Evolutionary conservation across 805 yeast species (phyloP).

Genomic region (Yarrowia sp.): DNA sequence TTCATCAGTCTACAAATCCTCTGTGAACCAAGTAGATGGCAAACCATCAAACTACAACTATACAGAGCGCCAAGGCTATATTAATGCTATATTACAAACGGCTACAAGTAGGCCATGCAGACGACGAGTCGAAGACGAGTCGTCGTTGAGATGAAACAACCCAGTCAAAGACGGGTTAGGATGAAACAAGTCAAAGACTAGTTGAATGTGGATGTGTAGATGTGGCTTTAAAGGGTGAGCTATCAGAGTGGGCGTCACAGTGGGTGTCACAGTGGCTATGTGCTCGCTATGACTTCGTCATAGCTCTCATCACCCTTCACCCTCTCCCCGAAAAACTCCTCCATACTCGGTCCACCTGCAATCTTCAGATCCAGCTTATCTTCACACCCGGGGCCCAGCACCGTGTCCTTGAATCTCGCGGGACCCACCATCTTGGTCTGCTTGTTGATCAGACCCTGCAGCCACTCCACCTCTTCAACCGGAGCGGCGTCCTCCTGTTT

Average conservation of each 20-base stretch:
- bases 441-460: slow-evolving; percentile 36
- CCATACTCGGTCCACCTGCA: slow-evolving; percentile 30
- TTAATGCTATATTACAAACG: slow-evolving; percentile 10
- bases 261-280: too few species aligned
- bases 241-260: too few species aligned
- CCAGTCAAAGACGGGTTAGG: too few species aligned
- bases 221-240: too few species aligned
- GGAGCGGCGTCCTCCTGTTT: slow-evolving; percentile 22
- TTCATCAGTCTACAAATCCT: too few species aligned
- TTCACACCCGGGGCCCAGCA: slow-evolving; percentile 30
- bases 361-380: slow-evolving; percentile 25
- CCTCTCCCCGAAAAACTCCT: slow-evolving; percentile 21
- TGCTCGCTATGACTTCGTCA: too few species aligned
- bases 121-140: too few species aligned
- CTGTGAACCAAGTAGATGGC: too few species aligned
- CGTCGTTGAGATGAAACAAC: too few species aligned
- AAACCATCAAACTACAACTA: too few species aligned
- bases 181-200: too few species aligned
- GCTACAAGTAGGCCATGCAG: neutral
- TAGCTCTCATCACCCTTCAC: neutral
- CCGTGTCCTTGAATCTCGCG: slow-evolving; percentile 38
- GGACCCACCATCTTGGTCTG: slow-evolving; percentile 40
- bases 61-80: neutral
- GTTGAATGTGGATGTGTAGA: too few species aligned
- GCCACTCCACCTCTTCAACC: slow-evolving; percentile 38